Conservation (phyloP, 352 stramenopile genomes). For the Thalassiosira mediterranea region DNA sequence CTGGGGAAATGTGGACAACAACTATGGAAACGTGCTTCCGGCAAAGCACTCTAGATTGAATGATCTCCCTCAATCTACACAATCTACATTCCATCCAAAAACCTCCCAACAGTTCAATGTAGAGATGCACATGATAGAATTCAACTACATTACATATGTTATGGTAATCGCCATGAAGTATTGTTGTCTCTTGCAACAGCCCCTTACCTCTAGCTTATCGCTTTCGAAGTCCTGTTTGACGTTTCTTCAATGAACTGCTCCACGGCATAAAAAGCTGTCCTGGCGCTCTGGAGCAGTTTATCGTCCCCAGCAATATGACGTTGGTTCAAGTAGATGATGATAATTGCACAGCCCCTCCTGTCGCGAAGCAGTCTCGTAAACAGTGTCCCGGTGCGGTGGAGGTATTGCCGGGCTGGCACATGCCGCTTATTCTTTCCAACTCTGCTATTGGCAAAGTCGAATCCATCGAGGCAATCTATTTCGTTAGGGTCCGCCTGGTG, state of each 20-base stretch:
- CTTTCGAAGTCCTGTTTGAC: conserved; percentile 12
- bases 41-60: no score
- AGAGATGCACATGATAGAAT: no score
- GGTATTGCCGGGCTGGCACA: conserved; percentile 67
- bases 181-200: no score
- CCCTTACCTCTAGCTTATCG: background rate
- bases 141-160: no score
- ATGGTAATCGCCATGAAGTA: no score
- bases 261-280: conserved; percentile 39
- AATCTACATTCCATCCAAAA: no score
- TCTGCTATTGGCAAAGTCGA: conserved; percentile 72
- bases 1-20: no score
- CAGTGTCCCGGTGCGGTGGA: conserved; percentile 75
- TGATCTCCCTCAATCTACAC: no score
- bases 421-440: conserved; percentile 61
- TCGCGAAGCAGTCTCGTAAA: conserved; percentile 78
- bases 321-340: conserved; percentile 62
- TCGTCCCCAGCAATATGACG: conserved; percentile 46
- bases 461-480: conserved; percentile 71
- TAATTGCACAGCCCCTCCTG: conserved; percentile 59
- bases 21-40: no score
- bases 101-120: no score
- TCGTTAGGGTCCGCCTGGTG: conserved; percentile 73
- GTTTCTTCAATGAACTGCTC: conserved; percentile 47
- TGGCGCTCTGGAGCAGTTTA: conserved; percentile 34